These are phyloP conservation scores for Rhynchospora breviuscula DNA, from an alignment of 176 grass and related monocot species.

Conservation along the genomic window DNA sequence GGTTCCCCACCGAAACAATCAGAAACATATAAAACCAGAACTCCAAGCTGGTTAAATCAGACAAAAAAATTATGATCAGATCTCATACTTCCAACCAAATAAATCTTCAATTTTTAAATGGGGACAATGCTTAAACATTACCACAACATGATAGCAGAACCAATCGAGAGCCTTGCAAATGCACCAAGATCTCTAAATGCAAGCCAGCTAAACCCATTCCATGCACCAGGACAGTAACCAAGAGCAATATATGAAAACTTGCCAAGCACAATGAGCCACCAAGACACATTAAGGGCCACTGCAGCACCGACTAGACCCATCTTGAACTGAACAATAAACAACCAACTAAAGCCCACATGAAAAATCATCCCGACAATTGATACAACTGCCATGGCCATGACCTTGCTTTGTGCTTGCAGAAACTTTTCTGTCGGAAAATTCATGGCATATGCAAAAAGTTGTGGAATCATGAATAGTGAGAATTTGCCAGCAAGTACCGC, in stretches of 20 bases:
- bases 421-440: conserved; percentile 85
- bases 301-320: conserved; percentile 61
- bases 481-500: conserved; percentile 33
- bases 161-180: conserved; percentile 74
- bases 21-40: conserved; percentile 89
- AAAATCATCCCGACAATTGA: conserved; percentile 33
- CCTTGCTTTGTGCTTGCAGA: conserved; percentile 42
- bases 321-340: conserved; percentile 38
- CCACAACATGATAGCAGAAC: conserved; percentile 85
- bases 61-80: neutral
- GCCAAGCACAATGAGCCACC: conserved; percentile 62
- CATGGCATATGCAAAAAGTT: conserved; percentile 55
- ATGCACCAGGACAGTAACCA: conserved; percentile 61
- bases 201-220: conserved; percentile 69
- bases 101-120: neutral
- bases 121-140: conserved; percentile 12
- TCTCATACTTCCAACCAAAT: neutral
- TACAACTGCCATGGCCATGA: conserved; percentile 56
- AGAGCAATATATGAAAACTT: conserved; percentile 55
- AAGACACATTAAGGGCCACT: conserved; percentile 61
- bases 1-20: conserved; percentile 71
- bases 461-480: conserved; percentile 41
- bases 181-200: conserved; percentile 44
- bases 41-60: conserved; percentile 43
- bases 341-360: conserved; percentile 59